Percentiles rank a stretch among this genome's conserved stretches.
Evolutionary conservation across 768 basidiomycete genomes (phyloP).

Genomic region (Pleurotus djamor): DNA sequence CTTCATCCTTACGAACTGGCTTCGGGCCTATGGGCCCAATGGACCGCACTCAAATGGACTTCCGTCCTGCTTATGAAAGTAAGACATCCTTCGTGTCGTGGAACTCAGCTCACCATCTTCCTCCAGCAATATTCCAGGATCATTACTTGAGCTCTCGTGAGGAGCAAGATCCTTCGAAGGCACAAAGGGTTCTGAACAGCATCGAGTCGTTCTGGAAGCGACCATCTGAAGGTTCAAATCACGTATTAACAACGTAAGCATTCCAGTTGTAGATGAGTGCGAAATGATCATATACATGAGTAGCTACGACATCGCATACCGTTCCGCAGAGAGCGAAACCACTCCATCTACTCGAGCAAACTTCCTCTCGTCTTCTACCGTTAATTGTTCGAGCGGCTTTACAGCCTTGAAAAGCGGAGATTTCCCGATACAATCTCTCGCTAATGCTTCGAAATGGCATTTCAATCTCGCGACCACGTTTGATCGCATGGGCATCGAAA

Average conservation of each 20-base stretch:
- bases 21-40: constrained; percentile 43
- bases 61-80: constrained; percentile 59
- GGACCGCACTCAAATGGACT: constrained; percentile 43
- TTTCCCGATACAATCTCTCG: constrained; percentile 35
- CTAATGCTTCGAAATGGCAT: constrained; percentile 50
- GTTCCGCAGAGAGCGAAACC: constrained; percentile 45
- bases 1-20: constrained; percentile 25
- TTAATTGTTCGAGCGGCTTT: constrained; percentile 52
- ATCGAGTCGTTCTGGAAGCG: constrained; percentile 58
- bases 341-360: constrained; percentile 41
- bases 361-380: constrained; percentile 53
- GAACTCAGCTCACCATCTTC: not conserved
- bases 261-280: not conserved
- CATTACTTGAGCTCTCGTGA: constrained; percentile 22
- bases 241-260: constrained; percentile 61
- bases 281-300: not conserved
- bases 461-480: constrained; percentile 45
- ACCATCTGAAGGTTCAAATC: constrained; percentile 42
- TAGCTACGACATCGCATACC: constrained; percentile 65
- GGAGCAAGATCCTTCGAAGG: constrained; percentile 33
- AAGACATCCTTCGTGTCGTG: constrained; percentile 12
- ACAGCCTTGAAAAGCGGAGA: constrained; percentile 49
- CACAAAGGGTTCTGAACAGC: constrained; percentile 48
- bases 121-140: constrained; percentile 32
- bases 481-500: constrained; percentile 34